Evolutionary conservation across 208 protist genomes (phyloP).

Genomic region (Trypanosoma mega): DNA sequence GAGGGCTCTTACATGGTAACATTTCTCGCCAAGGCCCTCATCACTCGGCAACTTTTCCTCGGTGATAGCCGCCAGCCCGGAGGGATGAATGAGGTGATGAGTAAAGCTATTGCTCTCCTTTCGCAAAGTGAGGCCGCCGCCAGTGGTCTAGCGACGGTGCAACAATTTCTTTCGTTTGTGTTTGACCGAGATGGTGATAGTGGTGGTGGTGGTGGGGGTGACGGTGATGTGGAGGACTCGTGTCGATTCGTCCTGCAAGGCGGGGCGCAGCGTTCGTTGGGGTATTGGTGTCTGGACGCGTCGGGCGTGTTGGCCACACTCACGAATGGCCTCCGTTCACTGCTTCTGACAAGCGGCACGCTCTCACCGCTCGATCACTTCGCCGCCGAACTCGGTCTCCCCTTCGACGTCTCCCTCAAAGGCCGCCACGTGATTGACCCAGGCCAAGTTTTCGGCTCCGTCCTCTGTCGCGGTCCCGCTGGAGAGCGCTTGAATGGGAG

Average conservation of each 20-base stretch:
- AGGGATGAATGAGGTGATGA: constrained; percentile 62
- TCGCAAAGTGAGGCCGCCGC: constrained; percentile 58
- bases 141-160: constrained; percentile 57
- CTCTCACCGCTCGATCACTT: constrained; percentile 95
- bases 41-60: constrained; percentile 69
- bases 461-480: constrained; percentile 66
- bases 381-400: constrained; percentile 84
- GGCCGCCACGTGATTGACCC: constrained; percentile 92
- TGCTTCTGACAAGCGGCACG: constrained; percentile 97
- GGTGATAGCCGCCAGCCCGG: constrained; percentile 19
- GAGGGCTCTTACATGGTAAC: constrained; percentile 56
- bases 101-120: constrained; percentile 61
- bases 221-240: constrained; percentile 30
- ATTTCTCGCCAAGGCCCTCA: constrained; percentile 71
- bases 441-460: constrained; percentile 61
- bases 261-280: constrained; percentile 42
- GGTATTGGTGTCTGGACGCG: constrained; percentile 94
- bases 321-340: constrained; percentile 24
- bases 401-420: constrained; percentile 81
- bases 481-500: constrained; percentile 80
- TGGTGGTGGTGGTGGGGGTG: too few species aligned
- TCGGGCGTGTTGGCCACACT: constrained; percentile 71
- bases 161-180: constrained; percentile 69
- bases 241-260: constrained; percentile 67
- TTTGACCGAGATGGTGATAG: too few species aligned